Conservation (phyloP, 140 eudicot species). For the Bidens hawaiensis region DNA sequence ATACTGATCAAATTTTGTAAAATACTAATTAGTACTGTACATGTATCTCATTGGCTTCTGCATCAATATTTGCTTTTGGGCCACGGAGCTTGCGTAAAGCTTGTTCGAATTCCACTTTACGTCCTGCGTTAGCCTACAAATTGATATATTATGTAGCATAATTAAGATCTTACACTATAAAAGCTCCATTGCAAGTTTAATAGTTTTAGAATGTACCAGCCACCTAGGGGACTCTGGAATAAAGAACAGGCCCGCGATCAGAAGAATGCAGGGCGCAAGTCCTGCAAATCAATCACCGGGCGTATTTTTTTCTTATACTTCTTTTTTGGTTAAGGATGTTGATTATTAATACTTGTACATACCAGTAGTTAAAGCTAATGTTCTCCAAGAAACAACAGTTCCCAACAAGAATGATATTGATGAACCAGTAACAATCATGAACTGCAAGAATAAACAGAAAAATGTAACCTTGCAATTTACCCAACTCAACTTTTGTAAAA, state of each 20-base stretch:
- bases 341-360: neutral
- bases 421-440: constrained; percentile 61
- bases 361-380: constrained; percentile 60
- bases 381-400: constrained; percentile 60
- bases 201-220: constrained; percentile 57
- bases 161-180: neutral
- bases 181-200: neutral
- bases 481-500: neutral
- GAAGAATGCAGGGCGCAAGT: constrained; percentile 48
- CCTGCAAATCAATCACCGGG: constrained; percentile 37
- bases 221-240: constrained; percentile 96
- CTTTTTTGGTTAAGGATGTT: neutral
- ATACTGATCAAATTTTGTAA: neutral
- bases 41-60: constrained; percentile 68
- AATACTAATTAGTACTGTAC: constrained; percentile 24
- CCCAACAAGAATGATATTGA: constrained; percentile 57
- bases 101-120: constrained; percentile 40
- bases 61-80: constrained; percentile 52
- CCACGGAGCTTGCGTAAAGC: constrained; percentile 64
- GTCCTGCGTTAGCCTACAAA: constrained; percentile 66
- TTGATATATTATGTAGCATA: neutral
- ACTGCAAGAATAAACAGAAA: constrained; percentile 32
- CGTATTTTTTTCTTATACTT: no score
- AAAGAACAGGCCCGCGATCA: constrained; percentile 57
- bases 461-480: neutral